A percentile compares a stretch with the other conserved stretches of the same genome.
phyloP scores from a whole-genome alignment of 495 filamentous ascomycete species.

The Choiromyces venosus region DNA sequence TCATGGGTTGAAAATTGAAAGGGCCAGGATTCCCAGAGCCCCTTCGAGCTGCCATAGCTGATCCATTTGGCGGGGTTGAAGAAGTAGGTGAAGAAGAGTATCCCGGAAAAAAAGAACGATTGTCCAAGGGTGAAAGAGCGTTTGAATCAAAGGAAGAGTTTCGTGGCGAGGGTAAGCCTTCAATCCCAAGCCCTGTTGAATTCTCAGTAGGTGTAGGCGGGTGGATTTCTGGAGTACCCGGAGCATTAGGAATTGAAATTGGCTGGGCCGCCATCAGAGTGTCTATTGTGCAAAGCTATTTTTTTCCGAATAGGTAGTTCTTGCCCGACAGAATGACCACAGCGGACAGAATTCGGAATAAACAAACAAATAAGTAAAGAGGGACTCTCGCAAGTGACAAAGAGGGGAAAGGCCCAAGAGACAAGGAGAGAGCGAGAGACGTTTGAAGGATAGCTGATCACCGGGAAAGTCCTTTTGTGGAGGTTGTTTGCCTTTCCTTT shows the following conservation, averaged over 20 bases:
- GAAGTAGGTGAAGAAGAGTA: slow-evolving; percentile 43
- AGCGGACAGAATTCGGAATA: not conserved
- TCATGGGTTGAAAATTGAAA: slow-evolving; percentile 90
- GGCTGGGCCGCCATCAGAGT: slow-evolving; percentile 7
- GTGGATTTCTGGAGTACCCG: slow-evolving; percentile 29
- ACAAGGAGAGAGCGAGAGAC: not conserved
- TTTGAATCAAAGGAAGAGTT: slow-evolving; percentile 22
- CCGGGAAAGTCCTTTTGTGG: not conserved
- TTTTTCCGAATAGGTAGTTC: not conserved
- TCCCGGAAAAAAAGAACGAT: slow-evolving; percentile 25
- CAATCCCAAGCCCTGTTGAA: slow-evolving; percentile 35
- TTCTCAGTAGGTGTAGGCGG: slow-evolving; percentile 29
- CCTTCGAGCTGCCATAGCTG: slow-evolving; percentile 45
- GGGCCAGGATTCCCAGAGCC: slow-evolving; percentile 52
- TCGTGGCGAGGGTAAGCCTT: slow-evolving; percentile 14
- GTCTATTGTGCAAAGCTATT: not conserved
- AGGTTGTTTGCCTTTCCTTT: not conserved
- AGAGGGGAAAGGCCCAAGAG: not conserved
- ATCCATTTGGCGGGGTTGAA: slow-evolving; percentile 42
- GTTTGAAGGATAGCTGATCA: not conserved
- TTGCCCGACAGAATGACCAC: not conserved
- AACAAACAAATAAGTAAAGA: not conserved
- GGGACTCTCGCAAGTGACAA: not conserved
- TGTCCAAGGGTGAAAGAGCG: slow-evolving; percentile 19
- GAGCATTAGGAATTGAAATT: slow-evolving; percentile 12